phyloP scores from a whole-genome alignment of 805 yeast species.

The Cyberlindnera mycetangii region DNA sequence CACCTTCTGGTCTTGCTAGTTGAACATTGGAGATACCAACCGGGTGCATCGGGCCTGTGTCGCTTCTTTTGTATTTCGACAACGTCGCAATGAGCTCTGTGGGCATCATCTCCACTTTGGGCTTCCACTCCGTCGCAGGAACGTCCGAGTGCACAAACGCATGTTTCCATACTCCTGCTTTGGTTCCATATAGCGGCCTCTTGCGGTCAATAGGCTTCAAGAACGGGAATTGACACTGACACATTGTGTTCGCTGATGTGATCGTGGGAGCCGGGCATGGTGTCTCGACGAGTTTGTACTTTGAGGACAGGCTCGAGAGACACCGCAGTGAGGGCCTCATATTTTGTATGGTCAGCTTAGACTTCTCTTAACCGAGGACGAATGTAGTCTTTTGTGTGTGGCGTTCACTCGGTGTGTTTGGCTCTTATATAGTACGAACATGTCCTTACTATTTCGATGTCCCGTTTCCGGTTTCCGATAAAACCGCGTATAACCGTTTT shows the following conservation, averaged over 20 bases:
- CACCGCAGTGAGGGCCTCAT: conserved; percentile 17
- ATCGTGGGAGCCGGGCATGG: conserved; percentile 20
- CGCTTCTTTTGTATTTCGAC: conserved; percentile 31
- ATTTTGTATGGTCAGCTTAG: background rate
- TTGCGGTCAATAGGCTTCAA: conserved; percentile 39
- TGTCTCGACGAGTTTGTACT: conserved; percentile 18
- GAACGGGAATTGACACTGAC: conserved; percentile 44
- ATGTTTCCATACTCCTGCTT: conserved; percentile 53
- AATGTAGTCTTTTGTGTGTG: too few relatives aligned
- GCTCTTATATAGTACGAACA: too few relatives aligned
- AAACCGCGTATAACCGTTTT: conserved; percentile 4
- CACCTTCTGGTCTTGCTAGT: conserved; percentile 19
- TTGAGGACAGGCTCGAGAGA: conserved; percentile 11
- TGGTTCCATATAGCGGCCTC: conserved; percentile 44
- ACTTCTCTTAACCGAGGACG: too few relatives aligned
- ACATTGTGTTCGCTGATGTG: conserved; percentile 37
- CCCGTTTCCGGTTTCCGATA: conserved; percentile 2
- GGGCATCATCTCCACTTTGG: conserved; percentile 47
- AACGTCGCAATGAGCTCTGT: conserved; percentile 42
- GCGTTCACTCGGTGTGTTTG: too few relatives aligned
- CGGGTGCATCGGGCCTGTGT: conserved; percentile 45
- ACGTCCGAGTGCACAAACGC: conserved; percentile 49
- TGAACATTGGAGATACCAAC: conserved; percentile 47
- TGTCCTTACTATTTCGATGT: too few relatives aligned
- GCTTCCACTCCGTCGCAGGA: conserved; percentile 33